Conservation (phyloP, 805 yeast species). For the Barnettozyma wickerhamii region DNA sequence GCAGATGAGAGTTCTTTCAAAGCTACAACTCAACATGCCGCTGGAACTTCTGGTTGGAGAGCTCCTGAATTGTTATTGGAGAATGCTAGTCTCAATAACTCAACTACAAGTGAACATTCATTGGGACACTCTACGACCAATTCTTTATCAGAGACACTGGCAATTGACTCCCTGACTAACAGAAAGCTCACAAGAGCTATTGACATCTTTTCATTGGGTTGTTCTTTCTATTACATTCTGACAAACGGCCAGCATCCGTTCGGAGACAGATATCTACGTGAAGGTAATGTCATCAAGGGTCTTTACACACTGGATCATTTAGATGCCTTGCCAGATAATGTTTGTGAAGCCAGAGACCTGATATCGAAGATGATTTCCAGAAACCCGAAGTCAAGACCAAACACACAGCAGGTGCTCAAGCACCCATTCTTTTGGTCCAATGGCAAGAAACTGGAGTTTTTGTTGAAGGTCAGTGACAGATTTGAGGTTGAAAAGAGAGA, state of each 20-base stretch:
- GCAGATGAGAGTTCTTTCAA: constrained; percentile 90
- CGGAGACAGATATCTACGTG: constrained; percentile 87
- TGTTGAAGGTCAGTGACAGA: constrained; percentile 84
- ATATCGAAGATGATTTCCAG: constrained; percentile 65
- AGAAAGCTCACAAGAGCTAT: constrained; percentile 81
- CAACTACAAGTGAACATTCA: constrained; percentile 23
- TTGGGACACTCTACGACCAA: constrained; percentile 12
- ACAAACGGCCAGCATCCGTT: constrained; percentile 88
- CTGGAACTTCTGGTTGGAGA: constrained; percentile 98
- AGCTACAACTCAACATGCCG: constrained; percentile 88
- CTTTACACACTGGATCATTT: constrained; percentile 34
- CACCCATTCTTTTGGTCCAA: constrained; percentile 90
- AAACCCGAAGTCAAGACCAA: constrained; percentile 70
- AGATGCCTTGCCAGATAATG: constrained; percentile 31
- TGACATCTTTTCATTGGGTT: constrained; percentile 92
- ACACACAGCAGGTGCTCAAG: constrained; percentile 57
- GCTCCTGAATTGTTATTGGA: constrained; percentile 82
- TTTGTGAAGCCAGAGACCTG: constrained; percentile 66
- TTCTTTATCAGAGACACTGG: constrained; percentile 29
- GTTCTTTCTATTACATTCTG: constrained; percentile 84
- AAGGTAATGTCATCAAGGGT: constrained; percentile 79
- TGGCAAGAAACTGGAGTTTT: constrained; percentile 72
- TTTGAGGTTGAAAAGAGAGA: constrained; percentile 82
- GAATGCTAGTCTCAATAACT: constrained; percentile 20
- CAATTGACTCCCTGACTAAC: constrained; percentile 37